Conservation (phyloP, 768 basidiomycete genomes). For the Udeniomyces megalosporus region DNA sequence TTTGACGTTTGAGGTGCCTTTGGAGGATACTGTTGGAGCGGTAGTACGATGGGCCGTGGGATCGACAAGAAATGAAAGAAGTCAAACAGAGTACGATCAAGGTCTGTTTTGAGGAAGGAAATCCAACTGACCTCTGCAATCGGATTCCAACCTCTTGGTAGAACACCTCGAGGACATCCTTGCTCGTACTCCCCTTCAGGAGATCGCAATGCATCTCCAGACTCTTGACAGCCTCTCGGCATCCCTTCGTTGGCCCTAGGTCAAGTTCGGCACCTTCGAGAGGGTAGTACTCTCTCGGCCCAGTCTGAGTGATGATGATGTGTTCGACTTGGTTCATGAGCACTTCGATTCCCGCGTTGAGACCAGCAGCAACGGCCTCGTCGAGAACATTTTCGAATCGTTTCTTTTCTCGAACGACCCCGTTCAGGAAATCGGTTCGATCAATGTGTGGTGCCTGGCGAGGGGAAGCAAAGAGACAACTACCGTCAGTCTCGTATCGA, state of each 20-base stretch:
- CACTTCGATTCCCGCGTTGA: conserved; percentile 90
- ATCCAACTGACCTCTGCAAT: conserved; percentile 48
- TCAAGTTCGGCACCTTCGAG: conserved; percentile 62
- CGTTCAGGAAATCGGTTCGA: conserved; percentile 80
- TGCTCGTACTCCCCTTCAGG: conserved; percentile 80
- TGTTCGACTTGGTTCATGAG: conserved; percentile 96
- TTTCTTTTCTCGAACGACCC: conserved; percentile 90
- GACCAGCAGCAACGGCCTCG: conserved; percentile 77
- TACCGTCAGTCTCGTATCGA: too few species aligned
- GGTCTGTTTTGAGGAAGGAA: neutral
- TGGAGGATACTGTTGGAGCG: conserved; percentile 55
- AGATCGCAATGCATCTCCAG: conserved; percentile 81
- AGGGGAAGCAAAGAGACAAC: neutral
- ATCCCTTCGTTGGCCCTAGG: conserved; percentile 69
- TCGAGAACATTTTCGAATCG: conserved; percentile 81
- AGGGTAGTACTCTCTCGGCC: conserved; percentile 79
- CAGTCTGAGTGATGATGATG: conserved; percentile 65
- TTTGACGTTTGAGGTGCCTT: conserved; percentile 92
- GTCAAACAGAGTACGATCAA: neutral
- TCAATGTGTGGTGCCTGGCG: conserved; percentile 66
- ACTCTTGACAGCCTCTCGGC: conserved; percentile 74
- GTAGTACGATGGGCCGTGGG: neutral
- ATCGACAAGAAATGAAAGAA: neutral
- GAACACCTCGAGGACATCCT: conserved; percentile 93
- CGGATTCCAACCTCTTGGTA: conserved; percentile 94